Evolutionary conservation across 164 flowering plant genomes (phyloP).

Genomic region (Vitis amurensis): DNA sequence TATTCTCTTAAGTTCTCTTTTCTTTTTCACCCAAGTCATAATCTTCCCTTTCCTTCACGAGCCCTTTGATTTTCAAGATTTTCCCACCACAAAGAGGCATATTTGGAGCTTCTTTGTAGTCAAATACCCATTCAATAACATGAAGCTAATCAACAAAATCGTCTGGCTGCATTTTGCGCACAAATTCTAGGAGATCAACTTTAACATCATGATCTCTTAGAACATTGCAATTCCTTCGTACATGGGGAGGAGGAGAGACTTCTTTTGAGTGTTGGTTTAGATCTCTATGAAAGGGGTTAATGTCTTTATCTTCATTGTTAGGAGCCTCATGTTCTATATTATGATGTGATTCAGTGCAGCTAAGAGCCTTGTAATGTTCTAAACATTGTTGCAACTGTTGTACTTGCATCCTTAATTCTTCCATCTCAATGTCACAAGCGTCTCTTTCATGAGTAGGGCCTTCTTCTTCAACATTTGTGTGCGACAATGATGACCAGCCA

Average conservation of each 20-base stretch:
- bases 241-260: no score
- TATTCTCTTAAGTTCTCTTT: not conserved
- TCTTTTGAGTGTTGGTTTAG: no score
- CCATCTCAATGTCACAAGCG: not conserved
- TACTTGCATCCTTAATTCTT: not conserved
- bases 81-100: not conserved
- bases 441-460: no score
- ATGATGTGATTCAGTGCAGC: no score
- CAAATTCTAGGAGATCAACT: not conserved
- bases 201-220: no score
- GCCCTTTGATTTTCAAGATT: constrained; percentile 7
- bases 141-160: constrained; percentile 17
- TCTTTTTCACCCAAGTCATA: constrained; percentile 10
- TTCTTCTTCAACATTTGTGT: no score
- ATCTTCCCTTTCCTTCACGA: constrained; percentile 4
- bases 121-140: constrained; percentile 5
- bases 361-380: not conserved
- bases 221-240: no score
- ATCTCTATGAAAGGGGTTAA: no score
- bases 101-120: not conserved
- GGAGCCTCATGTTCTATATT: no score
- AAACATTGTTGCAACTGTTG: not conserved
- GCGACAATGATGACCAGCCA: no score
- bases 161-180: constrained; percentile 7
- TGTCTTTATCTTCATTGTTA: no score